A percentile compares a stretch with the other conserved stretches of the same genome.
Conservation (phyloP, 352 stramenopile species). For the Saprolegnia parasitica region DNA sequence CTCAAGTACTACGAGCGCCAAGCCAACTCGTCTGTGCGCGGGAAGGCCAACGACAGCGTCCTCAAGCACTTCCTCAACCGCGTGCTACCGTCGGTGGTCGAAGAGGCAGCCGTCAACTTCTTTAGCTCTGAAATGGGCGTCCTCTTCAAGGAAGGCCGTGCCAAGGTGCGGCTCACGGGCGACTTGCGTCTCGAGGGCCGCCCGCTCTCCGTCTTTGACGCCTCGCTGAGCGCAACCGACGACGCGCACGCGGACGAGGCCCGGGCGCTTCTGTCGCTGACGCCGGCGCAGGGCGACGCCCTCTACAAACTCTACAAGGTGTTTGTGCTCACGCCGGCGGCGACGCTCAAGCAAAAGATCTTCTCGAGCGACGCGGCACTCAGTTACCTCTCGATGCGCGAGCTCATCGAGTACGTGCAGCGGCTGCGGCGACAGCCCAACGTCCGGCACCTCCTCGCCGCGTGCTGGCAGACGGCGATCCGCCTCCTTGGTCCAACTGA, state of each 20-base stretch:
- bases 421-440: slow-evolving; percentile 50
- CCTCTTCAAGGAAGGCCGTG: slow-evolving; percentile 47
- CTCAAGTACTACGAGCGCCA: slow-evolving; percentile 69
- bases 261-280: slow-evolving; percentile 46
- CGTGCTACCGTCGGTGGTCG: slow-evolving; percentile 56
- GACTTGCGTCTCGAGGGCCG: slow-evolving; percentile 61
- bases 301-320: slow-evolving; percentile 50
- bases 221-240: slow-evolving; percentile 35
- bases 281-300: slow-evolving; percentile 43
- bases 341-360: slow-evolving; percentile 44
- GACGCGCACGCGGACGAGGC: slow-evolving; percentile 35
- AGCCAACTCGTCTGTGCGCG: slow-evolving; percentile 48
- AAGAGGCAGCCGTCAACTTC: slow-evolving; percentile 50
- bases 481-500: slow-evolving; percentile 35
- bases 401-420: slow-evolving; percentile 59
- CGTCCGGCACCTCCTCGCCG: slow-evolving; percentile 40
- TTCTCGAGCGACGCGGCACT: slow-evolving; percentile 42
- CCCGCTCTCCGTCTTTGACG: slow-evolving; percentile 55
- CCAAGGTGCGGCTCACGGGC: slow-evolving; percentile 52
- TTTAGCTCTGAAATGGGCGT: slow-evolving; percentile 59
- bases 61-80: slow-evolving; percentile 80
- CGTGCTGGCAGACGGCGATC: slow-evolving; percentile 55
- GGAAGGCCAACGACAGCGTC: slow-evolving; percentile 65
- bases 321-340: slow-evolving; percentile 28
- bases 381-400: slow-evolving; percentile 50